Percentiles rank a stretch among this genome's conserved stretches.
These are phyloP conservation scores for Fonsecaea multimorphosa DNA, from an alignment of 2,329 filamentous ascomycete species.

Conservation along the genomic window DNA sequence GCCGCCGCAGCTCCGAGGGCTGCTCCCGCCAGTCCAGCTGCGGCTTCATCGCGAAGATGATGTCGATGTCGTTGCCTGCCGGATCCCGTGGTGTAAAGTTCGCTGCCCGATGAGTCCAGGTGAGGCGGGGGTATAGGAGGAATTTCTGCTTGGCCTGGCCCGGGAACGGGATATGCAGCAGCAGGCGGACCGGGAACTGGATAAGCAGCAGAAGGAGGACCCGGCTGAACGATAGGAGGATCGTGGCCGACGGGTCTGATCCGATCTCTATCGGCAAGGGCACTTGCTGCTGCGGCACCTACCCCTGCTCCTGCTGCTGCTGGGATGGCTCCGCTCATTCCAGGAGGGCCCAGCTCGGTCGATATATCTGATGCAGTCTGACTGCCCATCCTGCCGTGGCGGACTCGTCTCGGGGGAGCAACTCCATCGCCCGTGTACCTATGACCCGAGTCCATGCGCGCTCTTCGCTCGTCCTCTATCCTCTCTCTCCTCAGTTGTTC, in stretches of 20 bases:
- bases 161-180: too few relatives aligned
- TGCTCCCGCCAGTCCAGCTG: conserved; percentile 44
- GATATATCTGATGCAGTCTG: conserved; percentile 39
- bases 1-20: conserved; percentile 42
- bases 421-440: conserved; percentile 74
- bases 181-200: conserved; percentile 31
- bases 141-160: conserved; percentile 38
- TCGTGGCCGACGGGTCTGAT: conserved; percentile 43
- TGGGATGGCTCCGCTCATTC: conserved; percentile 30
- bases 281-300: conserved; percentile 36
- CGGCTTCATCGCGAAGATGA: conserved; percentile 42
- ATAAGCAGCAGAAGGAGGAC: conserved; percentile 39
- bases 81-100: conserved; percentile 41
- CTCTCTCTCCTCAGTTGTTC: conserved; percentile 59
- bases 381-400: conserved; percentile 36
- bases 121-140: conserved; percentile 52
- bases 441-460: conserved; percentile 61
- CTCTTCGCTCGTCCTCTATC: conserved; percentile 59
- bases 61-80: conserved; percentile 39
- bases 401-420: conserved; percentile 41
- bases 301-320: conserved; percentile 30
- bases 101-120: conserved; percentile 47
- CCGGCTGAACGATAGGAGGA: conserved; percentile 41
- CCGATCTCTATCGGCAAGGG: conserved; percentile 37
- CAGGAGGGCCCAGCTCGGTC: conserved; percentile 31